phyloP scores from a whole-genome alignment of 2,329 filamentous ascomycete genomes.

The Pezicula neosporulosa region DNA sequence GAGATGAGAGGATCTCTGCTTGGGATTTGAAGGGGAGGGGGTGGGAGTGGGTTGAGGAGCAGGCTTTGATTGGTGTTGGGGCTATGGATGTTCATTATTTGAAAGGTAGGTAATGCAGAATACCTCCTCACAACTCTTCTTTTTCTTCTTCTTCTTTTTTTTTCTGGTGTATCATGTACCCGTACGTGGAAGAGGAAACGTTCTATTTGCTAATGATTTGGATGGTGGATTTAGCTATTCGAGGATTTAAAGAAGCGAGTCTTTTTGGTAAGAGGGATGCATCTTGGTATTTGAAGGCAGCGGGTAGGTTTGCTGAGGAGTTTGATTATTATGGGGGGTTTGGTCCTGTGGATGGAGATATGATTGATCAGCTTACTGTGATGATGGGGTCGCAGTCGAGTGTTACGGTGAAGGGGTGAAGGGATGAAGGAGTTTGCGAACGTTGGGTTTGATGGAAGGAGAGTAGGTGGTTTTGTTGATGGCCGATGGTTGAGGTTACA shows the following conservation, averaged over 20 bases:
- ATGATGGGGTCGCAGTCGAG: too few relatives aligned
- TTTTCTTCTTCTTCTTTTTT: too few relatives aligned
- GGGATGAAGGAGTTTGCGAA: too few relatives aligned
- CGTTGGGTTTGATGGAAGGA: too few relatives aligned
- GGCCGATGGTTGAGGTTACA: too few relatives aligned
- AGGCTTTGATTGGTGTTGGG: constrained; percentile 63
- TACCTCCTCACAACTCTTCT: background rate
- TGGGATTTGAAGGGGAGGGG: constrained; percentile 38
- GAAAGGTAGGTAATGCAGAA: constrained; percentile 61
- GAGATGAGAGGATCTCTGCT: too few relatives aligned
- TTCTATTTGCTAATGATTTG: background rate
- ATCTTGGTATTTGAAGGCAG: constrained; percentile 61
- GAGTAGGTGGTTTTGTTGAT: too few relatives aligned
- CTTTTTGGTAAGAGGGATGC: constrained; percentile 68
- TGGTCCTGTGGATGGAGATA: too few relatives aligned
- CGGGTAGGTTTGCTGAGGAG: constrained; percentile 66
- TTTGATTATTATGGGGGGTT: constrained; percentile 35
- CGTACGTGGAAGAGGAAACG: too few relatives aligned
- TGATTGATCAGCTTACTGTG: too few relatives aligned
- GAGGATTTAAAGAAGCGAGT: constrained; percentile 65
- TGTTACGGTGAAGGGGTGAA: too few relatives aligned
- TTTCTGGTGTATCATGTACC: too few relatives aligned
- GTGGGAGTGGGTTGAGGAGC: constrained; percentile 74
- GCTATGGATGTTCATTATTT: constrained; percentile 75
- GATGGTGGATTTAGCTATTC: constrained; percentile 44